phyloP scores from a whole-genome alignment of 1,139 yeast species.

The Scheffersomyces insectosa region DNA sequence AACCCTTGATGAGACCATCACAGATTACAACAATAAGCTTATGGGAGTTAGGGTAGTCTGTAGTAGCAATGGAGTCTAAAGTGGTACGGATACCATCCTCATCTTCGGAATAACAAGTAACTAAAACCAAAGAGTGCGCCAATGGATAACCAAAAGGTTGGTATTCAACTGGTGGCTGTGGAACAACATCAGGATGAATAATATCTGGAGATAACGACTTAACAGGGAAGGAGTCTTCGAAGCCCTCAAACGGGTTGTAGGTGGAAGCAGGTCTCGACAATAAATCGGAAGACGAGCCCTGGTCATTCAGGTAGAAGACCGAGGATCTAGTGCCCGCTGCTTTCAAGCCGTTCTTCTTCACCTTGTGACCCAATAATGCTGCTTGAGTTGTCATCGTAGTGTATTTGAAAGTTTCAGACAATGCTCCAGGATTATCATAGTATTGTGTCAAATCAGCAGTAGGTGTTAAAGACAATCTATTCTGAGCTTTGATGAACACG shows the following conservation, averaged over 20 bases:
- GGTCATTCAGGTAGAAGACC: constrained; percentile 33
- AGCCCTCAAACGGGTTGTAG: constrained; percentile 43
- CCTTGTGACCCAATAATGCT: constrained; percentile 29
- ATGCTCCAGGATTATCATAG: constrained; percentile 35
- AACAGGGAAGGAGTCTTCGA: constrained; percentile 35
- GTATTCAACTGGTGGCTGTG: constrained; percentile 88
- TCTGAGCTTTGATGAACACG: constrained; percentile 37
- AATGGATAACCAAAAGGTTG: constrained; percentile 89
- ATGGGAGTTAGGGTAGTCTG: constrained; percentile 94
- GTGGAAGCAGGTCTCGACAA: constrained; percentile 34
- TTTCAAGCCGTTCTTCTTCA: constrained; percentile 15
- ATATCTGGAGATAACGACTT: constrained; percentile 66
- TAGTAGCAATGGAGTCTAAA: constrained; percentile 85
- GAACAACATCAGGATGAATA: constrained; percentile 69
- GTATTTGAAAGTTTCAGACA: constrained; percentile 47
- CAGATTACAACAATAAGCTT: constrained; percentile 81
- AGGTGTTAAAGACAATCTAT: constrained; percentile 42
- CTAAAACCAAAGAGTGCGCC: constrained; percentile 79
- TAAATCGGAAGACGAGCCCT: constrained; percentile 38
- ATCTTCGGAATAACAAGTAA: constrained; percentile 95
- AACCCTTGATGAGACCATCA: constrained; percentile 93
- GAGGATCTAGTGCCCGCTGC: constrained; percentile 18
- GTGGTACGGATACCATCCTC: constrained; percentile 83
- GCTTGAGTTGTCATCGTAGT: constrained; percentile 62
- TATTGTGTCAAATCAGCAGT: constrained; percentile 41